phyloP scores from a whole-genome alignment of 148 eudicot genomes.

The Suaeda aralocaspica region DNA sequence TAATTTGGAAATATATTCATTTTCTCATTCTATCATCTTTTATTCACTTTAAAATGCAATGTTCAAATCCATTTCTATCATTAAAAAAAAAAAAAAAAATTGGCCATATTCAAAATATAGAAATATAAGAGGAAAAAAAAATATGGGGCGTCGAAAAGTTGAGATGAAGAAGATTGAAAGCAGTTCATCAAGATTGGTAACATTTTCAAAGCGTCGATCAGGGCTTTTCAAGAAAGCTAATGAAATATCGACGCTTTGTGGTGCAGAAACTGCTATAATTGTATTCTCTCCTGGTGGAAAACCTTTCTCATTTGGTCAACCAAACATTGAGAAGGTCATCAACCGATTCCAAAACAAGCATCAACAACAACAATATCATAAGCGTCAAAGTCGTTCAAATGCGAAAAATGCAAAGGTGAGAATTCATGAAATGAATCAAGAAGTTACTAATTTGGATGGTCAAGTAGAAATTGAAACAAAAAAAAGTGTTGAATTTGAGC shows the following conservation, averaged over 20 bases:
- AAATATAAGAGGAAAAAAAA: background rate
- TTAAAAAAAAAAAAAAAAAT: background rate
- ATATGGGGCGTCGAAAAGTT: conserved; percentile 29
- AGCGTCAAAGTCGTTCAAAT: background rate
- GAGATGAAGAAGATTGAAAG: conserved; percentile 26
- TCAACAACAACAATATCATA: background rate
- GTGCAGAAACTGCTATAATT: conserved; percentile 21
- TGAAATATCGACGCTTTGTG: conserved; percentile 27
- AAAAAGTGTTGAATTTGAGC: background rate
- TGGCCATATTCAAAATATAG: background rate
- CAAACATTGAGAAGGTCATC: conserved; percentile 22
- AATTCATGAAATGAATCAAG: conserved; percentile 11
- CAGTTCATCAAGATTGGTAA: conserved; percentile 23
- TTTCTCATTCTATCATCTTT: background rate
- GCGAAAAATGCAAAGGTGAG: background rate
- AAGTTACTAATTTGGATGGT: conserved; percentile 22
- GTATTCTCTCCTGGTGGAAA: conserved; percentile 32
- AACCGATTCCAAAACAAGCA: conserved; percentile 2
- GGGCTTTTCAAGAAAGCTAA: conserved; percentile 35
- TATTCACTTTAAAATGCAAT: background rate
- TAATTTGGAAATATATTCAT: background rate
- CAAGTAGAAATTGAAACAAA: conserved; percentile 11
- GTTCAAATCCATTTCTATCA: too few species aligned
- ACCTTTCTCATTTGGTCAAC: conserved; percentile 32
- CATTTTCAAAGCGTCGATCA: conserved; percentile 28